A percentile compares a stretch with the other conserved stretches of the same genome.
phyloP scores from a whole-genome alignment of 768 basidiomycete species.

The Pleurotus djamor region DNA sequence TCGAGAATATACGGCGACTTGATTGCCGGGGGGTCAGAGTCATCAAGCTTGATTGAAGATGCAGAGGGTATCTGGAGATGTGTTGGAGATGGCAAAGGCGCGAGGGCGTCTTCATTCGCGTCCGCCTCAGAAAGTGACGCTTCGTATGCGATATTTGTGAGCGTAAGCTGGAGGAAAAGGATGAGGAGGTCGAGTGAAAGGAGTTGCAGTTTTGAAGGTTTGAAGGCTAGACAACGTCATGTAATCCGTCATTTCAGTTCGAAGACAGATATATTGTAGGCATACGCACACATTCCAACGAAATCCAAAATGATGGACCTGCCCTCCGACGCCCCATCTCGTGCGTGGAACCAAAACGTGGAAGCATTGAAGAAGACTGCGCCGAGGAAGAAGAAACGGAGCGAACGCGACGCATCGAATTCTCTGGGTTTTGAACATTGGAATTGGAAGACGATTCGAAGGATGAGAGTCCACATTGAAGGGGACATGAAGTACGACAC shows the following conservation, averaged over 20 bases:
- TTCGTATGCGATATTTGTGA: slow-evolving; percentile 71
- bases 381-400: slow-evolving; percentile 66
- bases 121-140: slow-evolving; percentile 38
- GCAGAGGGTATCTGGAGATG: slow-evolving; percentile 13
- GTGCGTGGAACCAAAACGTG: slow-evolving; percentile 61
- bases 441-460: slow-evolving; percentile 58
- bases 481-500: slow-evolving; percentile 80
- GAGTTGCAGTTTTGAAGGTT: slow-evolving; percentile 65
- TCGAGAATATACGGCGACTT: slow-evolving; percentile 57
- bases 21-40: slow-evolving; percentile 10
- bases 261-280: not conserved
- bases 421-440: slow-evolving; percentile 69
- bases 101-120: slow-evolving; percentile 31
- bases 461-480: slow-evolving; percentile 52
- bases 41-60: slow-evolving; percentile 19
- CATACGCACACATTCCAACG: slow-evolving; percentile 66
- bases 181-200: slow-evolving; percentile 68
- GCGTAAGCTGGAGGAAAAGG: slow-evolving; percentile 61
- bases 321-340: slow-evolving; percentile 50
- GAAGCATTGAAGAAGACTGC: slow-evolving; percentile 57
- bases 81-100: slow-evolving; percentile 22
- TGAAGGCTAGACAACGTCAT: slow-evolving; percentile 36
- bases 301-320: slow-evolving; percentile 73
- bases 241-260: not conserved
- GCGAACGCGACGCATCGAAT: slow-evolving; percentile 58